These are phyloP conservation scores for Morella rubra DNA, from an alignment of 306 rosid genomes.

Conservation along the genomic window DNA sequence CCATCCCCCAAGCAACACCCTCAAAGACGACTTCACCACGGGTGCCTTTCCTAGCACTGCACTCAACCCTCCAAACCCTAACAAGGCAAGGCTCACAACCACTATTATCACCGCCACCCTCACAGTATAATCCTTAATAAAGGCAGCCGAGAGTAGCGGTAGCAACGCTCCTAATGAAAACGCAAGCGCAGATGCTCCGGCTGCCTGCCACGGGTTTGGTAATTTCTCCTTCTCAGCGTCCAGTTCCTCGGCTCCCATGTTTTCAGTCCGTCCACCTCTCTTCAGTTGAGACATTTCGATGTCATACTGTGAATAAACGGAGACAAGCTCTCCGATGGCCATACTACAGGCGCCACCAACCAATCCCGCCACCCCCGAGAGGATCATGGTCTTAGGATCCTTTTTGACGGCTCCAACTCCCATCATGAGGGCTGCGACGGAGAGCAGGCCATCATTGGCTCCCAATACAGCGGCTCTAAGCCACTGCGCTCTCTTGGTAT, in stretches of 20 bases:
- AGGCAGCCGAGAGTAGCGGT: constrained; percentile 36
- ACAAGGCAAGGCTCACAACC: constrained; percentile 41
- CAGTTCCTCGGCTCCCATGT: background rate
- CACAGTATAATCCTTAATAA: constrained; percentile 29
- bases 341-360: constrained; percentile 44
- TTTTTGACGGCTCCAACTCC: constrained; percentile 40
- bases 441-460: constrained; percentile 44
- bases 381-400: constrained; percentile 38
- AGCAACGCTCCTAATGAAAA: constrained; percentile 27
- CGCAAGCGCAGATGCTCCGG: constrained; percentile 31
- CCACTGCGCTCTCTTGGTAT: constrained; percentile 40
- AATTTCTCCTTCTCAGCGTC: constrained; percentile 1
- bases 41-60: constrained; percentile 41
- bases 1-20: constrained; percentile 49
- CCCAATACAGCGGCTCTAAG: constrained; percentile 42
- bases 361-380: constrained; percentile 38
- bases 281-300: constrained; percentile 38
- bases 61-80: constrained; percentile 37
- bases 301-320: constrained; percentile 43
- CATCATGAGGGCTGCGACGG: constrained; percentile 40
- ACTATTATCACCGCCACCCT: constrained; percentile 37
- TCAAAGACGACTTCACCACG: constrained; percentile 32
- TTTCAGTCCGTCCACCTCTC: constrained; percentile 10
- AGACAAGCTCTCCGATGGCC: constrained; percentile 49
- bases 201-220: constrained; percentile 33